Evolutionary conservation across 1,284 basidiomycete species (phyloP), one percentile per base, ranked within the genome.

Genomic region (Austroboletus rostrupii): DNA sequence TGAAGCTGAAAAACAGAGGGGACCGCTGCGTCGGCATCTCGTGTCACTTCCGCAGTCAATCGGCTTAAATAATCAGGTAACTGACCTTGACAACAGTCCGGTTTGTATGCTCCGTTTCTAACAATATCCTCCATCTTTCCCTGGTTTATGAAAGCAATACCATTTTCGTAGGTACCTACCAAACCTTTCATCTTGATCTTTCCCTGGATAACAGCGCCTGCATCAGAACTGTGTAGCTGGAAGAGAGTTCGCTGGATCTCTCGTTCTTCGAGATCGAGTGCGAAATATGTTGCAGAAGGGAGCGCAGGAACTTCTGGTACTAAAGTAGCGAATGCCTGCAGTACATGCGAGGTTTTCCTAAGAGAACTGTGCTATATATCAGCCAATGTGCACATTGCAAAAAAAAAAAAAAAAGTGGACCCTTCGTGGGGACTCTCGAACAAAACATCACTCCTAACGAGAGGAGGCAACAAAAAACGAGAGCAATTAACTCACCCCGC

Each of bases 81-180:
- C 13, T 57, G 38, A 26, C 69, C 66, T 32, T 66, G 35, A 43
- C 10, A n/a, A 41, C 33, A 16, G 1, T 36, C 35, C 6, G 6
- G 16, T n/a, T n/a, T n/a, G n/a, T 35, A 35, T 10, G 45, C 13
- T 16, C 19, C 33, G n/a, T 37, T 17, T 13, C 43, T 35, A 21
- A 43, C 35, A 31, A 40, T 31, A 48, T 55, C 13, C 53, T 67
- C 65, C 21, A 89, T 65, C 13, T 82, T 83, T 7, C 84, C 85
- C 32, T 80, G 74, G 35, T 77, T 69, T 33, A 87, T 71, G 60
- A 82, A 87, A 53, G 78, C 79, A 48, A 89, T 69, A 3, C 93
- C 93, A 36, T 88, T 87, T 53, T 94, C 83, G 66, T 92, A 96
- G 8, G 92, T 94, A 23, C 91, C 92, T 69, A 92, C 92, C 56